phyloP scores from a whole-genome alignment of 2,329 filamentous ascomycete genomes.

The Pseudopithomyces maydicus region DNA sequence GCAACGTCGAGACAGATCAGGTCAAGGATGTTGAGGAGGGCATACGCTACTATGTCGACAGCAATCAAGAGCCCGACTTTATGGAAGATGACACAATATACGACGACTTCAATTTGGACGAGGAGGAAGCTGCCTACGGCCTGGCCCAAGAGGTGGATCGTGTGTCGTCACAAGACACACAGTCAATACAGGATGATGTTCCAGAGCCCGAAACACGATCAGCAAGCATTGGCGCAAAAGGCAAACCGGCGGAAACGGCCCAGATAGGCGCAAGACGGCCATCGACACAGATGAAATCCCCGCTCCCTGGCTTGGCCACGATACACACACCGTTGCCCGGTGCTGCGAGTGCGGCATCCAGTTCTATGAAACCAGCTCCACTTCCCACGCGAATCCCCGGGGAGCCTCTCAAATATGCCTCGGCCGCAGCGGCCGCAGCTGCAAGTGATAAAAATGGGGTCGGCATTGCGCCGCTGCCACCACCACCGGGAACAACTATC shows the following conservation, averaged over 20 bases:
- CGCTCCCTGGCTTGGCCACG: constrained; percentile 88
- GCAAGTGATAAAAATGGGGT: constrained; percentile 86
- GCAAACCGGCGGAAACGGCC: constrained; percentile 66
- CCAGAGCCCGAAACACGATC: constrained; percentile 63
- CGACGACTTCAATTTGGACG: constrained; percentile 88
- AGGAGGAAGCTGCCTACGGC: constrained; percentile 88
- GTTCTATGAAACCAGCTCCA: constrained; percentile 89
- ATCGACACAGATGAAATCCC: constrained; percentile 92
- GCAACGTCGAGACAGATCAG: constrained; percentile 83
- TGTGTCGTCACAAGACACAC: constrained; percentile 92
- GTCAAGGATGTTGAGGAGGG: constrained; percentile 88
- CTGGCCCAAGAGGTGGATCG: constrained; percentile 81
- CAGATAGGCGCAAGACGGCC: constrained; percentile 67
- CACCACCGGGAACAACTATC: constrained; percentile 70
- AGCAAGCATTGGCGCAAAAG: constrained; percentile 55
- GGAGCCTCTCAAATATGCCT: constrained; percentile 94
- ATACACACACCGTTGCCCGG: constrained; percentile 75
- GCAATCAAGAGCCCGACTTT: constrained; percentile 86
- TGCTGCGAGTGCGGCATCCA: constrained; percentile 63
- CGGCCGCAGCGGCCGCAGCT: constrained; percentile 90
- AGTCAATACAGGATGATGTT: constrained; percentile 86
- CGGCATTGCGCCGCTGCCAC: constrained; percentile 90
- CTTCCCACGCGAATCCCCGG: constrained; percentile 82
- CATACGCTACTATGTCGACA: constrained; percentile 94
- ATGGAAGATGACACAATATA: constrained; percentile 95